Conservation (phyloP, 768 basidiomycete species). For the Trametes villosa region DNA sequence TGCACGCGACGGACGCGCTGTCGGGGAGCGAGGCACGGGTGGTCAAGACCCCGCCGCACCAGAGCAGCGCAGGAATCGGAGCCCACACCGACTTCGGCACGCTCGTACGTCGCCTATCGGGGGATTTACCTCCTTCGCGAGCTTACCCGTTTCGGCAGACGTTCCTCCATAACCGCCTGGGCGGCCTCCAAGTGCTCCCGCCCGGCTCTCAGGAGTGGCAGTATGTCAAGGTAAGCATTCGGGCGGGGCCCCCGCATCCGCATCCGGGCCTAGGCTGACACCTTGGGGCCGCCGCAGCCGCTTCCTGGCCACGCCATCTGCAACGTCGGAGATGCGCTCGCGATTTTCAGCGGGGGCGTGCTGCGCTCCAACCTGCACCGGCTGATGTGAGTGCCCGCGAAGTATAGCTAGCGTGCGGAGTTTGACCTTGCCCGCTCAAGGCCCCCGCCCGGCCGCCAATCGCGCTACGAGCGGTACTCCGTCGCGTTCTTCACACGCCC, state of each 20-base stretch:
- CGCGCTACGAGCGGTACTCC: conserved; percentile 36
- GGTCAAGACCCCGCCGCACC: conserved; percentile 49
- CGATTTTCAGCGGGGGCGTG: conserved; percentile 51
- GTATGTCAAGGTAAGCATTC: conserved; percentile 43
- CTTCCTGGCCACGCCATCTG: conserved; percentile 49
- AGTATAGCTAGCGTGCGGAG: not conserved
- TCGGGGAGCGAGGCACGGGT: conserved; percentile 64
- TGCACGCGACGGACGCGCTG: conserved; percentile 49
- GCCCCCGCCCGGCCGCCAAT: conserved; percentile 42
- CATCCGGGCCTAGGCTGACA: conserved; percentile 4
- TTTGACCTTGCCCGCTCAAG: conserved; percentile 32
- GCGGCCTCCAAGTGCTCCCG: conserved; percentile 48
- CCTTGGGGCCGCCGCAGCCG: conserved; percentile 37
- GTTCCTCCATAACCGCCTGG: conserved; percentile 47
- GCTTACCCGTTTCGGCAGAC: conserved; percentile 30
- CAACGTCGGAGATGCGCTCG: conserved; percentile 51
- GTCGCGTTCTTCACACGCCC: conserved; percentile 44
- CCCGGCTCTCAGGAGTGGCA: conserved; percentile 45
- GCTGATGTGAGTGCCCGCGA: conserved; percentile 40
- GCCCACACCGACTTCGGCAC: conserved; percentile 79
- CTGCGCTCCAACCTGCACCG: conserved; percentile 49
- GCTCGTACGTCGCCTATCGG: conserved; percentile 45
- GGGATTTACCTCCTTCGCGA: conserved; percentile 8
- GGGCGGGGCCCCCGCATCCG: not conserved
- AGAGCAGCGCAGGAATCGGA: conserved; percentile 47